phyloP scores from a whole-genome alignment of 2,329 filamentous ascomycete species.

The Colletotrichum tropicicola region DNA sequence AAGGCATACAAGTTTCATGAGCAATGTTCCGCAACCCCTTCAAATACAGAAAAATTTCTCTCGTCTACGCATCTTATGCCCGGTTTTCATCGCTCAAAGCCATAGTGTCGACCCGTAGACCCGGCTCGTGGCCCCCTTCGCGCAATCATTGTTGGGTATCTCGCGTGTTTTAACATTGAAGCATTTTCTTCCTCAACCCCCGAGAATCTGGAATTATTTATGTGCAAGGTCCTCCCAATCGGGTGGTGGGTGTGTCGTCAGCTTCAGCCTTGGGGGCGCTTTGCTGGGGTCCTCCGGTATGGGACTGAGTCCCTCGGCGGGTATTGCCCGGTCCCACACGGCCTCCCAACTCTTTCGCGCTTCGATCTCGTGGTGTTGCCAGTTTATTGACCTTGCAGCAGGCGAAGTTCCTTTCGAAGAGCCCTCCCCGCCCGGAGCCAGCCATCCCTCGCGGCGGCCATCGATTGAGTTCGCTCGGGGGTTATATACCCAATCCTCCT shows the following conservation, averaged over 20 bases:
- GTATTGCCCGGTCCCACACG: slow-evolving; percentile 5
- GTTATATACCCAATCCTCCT: neutral
- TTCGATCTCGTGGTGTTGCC: slow-evolving; percentile 7
- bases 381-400: neutral
- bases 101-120: neutral
- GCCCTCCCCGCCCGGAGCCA: neutral
- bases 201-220: neutral
- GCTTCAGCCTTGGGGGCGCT: neutral
- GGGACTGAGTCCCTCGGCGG: neutral
- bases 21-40: no score
- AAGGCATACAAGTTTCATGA: no score
- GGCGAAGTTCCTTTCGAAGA: neutral
- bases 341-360: slow-evolving; percentile 19
- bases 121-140: neutral
- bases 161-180: neutral
- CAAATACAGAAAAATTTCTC: neutral
- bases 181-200: neutral
- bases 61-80: neutral
- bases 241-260: neutral
- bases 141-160: slow-evolving; percentile 5
- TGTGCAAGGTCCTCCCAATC: neutral
- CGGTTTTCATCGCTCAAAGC: neutral
- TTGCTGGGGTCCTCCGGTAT: neutral
- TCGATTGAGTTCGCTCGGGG: slow-evolving; percentile 19
- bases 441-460: slow-evolving; percentile 23